A percentile compares a stretch with the other conserved stretches of the same genome.
phyloP scores from a whole-genome alignment of 805 yeast species.

The Saturnispora sekii region DNA sequence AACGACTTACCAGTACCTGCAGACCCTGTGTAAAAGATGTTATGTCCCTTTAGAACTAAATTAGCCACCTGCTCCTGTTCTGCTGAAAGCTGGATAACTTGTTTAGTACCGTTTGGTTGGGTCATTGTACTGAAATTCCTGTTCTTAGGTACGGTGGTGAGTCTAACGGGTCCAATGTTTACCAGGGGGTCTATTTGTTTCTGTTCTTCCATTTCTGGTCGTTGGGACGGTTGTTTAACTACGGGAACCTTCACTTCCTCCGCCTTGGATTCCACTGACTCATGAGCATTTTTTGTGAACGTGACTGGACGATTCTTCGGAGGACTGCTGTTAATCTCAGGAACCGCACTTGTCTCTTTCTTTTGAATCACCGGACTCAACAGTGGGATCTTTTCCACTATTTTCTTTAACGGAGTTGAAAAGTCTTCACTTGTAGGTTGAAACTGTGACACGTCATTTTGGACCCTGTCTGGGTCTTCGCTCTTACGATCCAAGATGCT shows the following conservation, averaged over 20 bases:
- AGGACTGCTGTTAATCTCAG: constrained; percentile 4
- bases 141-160: too few species aligned
- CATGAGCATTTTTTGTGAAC: neutral
- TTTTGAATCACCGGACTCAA: neutral
- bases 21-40: constrained; percentile 88
- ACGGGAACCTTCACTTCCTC: too few species aligned
- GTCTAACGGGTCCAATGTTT: neutral
- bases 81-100: constrained; percentile 29
- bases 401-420: neutral
- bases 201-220: too few species aligned
- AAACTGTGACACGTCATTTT: neutral
- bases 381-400: too few species aligned
- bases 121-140: neutral
- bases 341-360: neutral
- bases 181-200: constrained; percentile 19
- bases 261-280: constrained; percentile 6
- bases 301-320: neutral
- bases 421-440: neutral
- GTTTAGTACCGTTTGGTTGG: neutral
- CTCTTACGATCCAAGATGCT: neutral
- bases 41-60: constrained; percentile 50
- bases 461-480: neutral
- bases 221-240: too few species aligned
- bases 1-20: constrained; percentile 99
- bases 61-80: constrained; percentile 63